These are phyloP conservation scores for Collybia sordida DNA, from an alignment of 768 basidiomycete species.

Conservation along the genomic window DNA sequence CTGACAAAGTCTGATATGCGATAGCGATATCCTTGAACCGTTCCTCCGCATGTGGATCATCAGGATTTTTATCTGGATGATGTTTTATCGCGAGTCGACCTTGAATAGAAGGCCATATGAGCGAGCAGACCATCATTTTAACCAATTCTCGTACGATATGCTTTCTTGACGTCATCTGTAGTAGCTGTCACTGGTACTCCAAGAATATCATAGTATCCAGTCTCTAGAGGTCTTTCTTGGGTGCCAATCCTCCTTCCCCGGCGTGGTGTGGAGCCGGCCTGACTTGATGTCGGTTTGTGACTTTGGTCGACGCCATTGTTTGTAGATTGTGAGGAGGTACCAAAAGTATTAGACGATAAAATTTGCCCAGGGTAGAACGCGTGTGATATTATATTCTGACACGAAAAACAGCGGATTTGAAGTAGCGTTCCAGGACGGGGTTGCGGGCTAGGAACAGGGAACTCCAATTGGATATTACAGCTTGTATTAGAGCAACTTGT, in stretches of 20 bases:
- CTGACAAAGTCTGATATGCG: constrained; percentile 85
- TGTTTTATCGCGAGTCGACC: constrained; percentile 86
- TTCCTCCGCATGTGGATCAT: constrained; percentile 82
- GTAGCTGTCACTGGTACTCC: constrained; percentile 75
- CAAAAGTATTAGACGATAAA: constrained; percentile 24
- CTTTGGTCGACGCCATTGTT: constrained; percentile 12
- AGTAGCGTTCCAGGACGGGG: constrained; percentile 61
- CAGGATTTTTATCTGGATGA: constrained; percentile 91
- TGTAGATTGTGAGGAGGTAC: neutral
- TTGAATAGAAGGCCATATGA: constrained; percentile 22
- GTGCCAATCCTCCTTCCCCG: constrained; percentile 83
- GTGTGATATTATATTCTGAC: constrained; percentile 58
- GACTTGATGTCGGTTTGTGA: constrained; percentile 20
- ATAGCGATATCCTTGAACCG: constrained; percentile 91
- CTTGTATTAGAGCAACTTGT: constrained; percentile 53
- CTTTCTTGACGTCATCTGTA: constrained; percentile 86
- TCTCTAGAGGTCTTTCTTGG: constrained; percentile 85
- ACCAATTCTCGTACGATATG: constrained; percentile 64
- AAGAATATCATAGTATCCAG: constrained; percentile 86
- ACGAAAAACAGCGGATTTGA: constrained; percentile 69
- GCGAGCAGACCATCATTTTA: neutral
- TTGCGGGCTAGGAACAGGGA: constrained; percentile 58
- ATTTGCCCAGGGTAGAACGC: constrained; percentile 69
- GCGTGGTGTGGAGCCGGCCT: constrained; percentile 24
- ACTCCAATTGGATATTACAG: constrained; percentile 63